Base-by-base conservation (phyloP, 306 rosid species). In the Quercus ilex region DNA sequence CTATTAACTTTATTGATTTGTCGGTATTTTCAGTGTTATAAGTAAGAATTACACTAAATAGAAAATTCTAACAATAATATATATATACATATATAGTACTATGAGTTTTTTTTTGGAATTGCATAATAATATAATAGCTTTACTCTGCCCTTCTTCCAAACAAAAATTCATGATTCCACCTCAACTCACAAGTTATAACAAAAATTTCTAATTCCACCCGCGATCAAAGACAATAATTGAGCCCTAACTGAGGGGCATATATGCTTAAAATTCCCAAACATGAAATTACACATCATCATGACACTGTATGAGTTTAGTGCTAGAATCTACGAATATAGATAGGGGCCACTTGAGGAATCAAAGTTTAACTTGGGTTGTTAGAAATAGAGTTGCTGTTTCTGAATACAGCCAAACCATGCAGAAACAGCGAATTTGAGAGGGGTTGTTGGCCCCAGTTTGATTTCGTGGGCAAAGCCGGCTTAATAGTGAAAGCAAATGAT, bases 381-480 rank as follows among this genome's bases (percentile, higher is more conserved):
- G 20, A 26, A 64, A 46, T 77, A 26, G 20, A 26, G 55, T 30
- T 77, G 67, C 65, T 73, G 70, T 55, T 72, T 74, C 75, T 33
- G 20, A 31, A 8, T n/a, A 10, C 49, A 35, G 20, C 60, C 60
- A 55, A 33, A 14, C 70, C 77, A 33, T 11, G 23, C 3, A 58
- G 17, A 58, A 58, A 23, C 30, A 58, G 30, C 2, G 30, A 58
- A 58, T 11, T 25, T 35, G 46, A 62, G 65, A 43, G 25, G 63
- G 41, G 52, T 23, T 52, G 75, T 10, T 5, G 78, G 84, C 2
- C 87, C 86, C 80, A 71, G 13, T 49, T 78, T 81, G 84, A 78
- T 82, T 78, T 52, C 14, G 73, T 75, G 81, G 71, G 83, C 23
- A 23, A 23, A 23, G 23, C 23, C 23, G 23, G 23, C 23, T 23